phyloP scores from a whole-genome alignment of 1,284 basidiomycete genomes.

The Vanrija humicola region DNA sequence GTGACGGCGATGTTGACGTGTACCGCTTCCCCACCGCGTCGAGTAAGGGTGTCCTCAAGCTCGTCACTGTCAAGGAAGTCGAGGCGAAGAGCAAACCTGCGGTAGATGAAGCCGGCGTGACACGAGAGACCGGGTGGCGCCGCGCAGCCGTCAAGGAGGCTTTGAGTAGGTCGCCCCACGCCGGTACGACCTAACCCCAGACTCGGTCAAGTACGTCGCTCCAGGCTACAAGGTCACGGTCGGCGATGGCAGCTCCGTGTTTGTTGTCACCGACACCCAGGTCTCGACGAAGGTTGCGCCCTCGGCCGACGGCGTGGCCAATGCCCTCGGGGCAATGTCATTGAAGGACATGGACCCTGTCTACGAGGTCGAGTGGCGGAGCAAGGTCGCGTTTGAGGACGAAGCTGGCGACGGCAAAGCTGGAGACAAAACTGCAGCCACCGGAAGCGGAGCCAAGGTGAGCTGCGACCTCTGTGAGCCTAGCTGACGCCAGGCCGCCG shows the following conservation, averaged over 20 bases:
- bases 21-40: constrained; percentile 23
- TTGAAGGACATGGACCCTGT: constrained; percentile 53
- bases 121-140: constrained; percentile 46
- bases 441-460: background rate
- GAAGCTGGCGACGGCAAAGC: background rate
- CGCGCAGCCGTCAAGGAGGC: constrained; percentile 50
- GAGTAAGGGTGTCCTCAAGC: constrained; percentile 20
- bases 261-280: constrained; percentile 57
- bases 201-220: constrained; percentile 69
- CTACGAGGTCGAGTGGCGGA: constrained; percentile 47
- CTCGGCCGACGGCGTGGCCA: background rate
- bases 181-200: constrained; percentile 45
- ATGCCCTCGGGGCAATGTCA: constrained; percentile 35
- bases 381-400: constrained; percentile 23
- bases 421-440: background rate
- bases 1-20: constrained; percentile 19
- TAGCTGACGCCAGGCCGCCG: constrained; percentile 8
- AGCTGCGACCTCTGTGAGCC: too few species aligned
- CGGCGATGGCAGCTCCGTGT: constrained; percentile 57
- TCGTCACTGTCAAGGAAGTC: constrained; percentile 21
- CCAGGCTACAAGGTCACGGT: constrained; percentile 61
- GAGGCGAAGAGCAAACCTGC: background rate
- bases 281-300: constrained; percentile 52
- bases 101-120: constrained; percentile 14
- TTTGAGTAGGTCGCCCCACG: constrained; percentile 31